Conservation (phyloP, 257 asterid species). For the Solanum neorickii region DNA sequence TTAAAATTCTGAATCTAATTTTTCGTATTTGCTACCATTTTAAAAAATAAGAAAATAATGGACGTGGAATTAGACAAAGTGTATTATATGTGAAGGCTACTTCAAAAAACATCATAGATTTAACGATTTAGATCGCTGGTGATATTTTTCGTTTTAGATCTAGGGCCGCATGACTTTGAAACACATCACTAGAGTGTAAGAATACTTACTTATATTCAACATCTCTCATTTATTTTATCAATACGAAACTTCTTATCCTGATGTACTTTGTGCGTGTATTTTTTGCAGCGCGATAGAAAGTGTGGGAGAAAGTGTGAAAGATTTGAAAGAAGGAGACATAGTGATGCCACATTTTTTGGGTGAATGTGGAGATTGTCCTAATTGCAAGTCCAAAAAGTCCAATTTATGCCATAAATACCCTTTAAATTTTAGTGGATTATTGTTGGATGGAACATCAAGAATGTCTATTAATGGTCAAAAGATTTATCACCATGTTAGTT, state of each 20-base stretch:
- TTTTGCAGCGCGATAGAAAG: conserved; percentile 43
- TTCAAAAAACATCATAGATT: not conserved
- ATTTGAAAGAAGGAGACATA: conserved; percentile 42
- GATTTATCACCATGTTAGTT: conserved; percentile 48
- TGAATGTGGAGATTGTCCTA: conserved; percentile 58
- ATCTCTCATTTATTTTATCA: too few species aligned
- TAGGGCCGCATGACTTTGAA: too few species aligned
- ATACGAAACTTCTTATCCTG: too few species aligned
- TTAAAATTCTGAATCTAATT: too few species aligned
- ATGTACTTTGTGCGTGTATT: too few species aligned
- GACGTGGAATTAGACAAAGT: not conserved
- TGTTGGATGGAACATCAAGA: conserved; percentile 57
- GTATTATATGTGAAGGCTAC: not conserved
- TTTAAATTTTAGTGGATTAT: conserved; percentile 24
- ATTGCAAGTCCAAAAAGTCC: conserved; percentile 38
- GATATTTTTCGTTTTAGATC: too few species aligned
- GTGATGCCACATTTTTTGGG: conserved; percentile 62
- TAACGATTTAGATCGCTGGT: too few species aligned
- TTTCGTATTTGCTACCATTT: not conserved
- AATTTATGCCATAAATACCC: conserved; percentile 47
- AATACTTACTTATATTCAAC: too few species aligned
- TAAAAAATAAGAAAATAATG: too few species aligned
- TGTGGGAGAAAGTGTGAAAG: conserved; percentile 39
- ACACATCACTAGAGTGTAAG: accelerated
- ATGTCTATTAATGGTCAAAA: conserved; percentile 42